A percentile compares a stretch with the other conserved stretches of the same genome.
These are phyloP conservation scores for Ammopiptanthus mongolicus DNA, from an alignment of 306 rosid genomes.

Conservation along the genomic window DNA sequence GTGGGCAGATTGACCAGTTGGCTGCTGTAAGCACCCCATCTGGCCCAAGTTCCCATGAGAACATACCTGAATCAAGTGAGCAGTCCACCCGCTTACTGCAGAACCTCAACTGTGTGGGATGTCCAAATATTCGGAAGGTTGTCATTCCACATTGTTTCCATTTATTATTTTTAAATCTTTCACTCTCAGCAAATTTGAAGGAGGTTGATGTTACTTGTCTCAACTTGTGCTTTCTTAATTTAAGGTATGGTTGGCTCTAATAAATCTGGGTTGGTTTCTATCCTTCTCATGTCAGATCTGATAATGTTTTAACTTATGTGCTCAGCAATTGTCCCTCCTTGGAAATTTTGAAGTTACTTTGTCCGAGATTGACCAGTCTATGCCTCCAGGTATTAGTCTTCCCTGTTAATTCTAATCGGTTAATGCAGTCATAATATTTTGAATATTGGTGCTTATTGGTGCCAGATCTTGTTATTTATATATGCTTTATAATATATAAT, in stretches of 20 bases:
- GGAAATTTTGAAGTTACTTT: constrained; percentile 69
- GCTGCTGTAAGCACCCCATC: constrained; percentile 21
- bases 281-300: constrained; percentile 4
- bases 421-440: background rate
- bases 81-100: constrained; percentile 62
- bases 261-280: background rate
- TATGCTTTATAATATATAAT: background rate
- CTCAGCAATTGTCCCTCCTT: constrained; percentile 71
- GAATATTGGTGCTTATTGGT: background rate
- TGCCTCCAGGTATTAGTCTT: constrained; percentile 65
- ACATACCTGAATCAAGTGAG: constrained; percentile 30
- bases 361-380: constrained; percentile 76
- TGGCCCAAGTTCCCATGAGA: constrained; percentile 21
- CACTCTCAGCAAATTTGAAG: constrained; percentile 69
- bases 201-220: constrained; percentile 70
- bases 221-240: constrained; percentile 64
- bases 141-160: constrained; percentile 62
- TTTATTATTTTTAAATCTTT: constrained; percentile 58
- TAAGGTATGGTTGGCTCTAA: constrained; percentile 44
- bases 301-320: constrained; percentile 6
- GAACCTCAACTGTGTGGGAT: constrained; percentile 86
- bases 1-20: constrained; percentile 20
- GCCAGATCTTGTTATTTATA: background rate
- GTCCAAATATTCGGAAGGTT: constrained; percentile 78
- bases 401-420: background rate